These are phyloP conservation scores for Diplodia seriata DNA, from an alignment of 2,329 filamentous ascomycete species.

Conservation along the genomic window DNA sequence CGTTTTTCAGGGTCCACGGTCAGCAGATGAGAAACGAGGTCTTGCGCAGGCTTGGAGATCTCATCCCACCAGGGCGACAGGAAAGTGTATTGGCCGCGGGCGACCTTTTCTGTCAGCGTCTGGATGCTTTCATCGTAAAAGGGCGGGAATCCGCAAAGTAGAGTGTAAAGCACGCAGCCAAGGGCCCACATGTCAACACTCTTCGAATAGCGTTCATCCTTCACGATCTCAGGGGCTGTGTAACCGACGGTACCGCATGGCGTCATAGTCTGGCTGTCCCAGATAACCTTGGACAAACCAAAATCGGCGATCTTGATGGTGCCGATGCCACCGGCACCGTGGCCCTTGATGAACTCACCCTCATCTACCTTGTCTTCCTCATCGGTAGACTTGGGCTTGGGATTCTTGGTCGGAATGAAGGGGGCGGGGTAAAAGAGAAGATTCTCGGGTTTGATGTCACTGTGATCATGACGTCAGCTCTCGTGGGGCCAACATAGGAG, in stretches of 20 bases:
- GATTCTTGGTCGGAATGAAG: conserved; percentile 78
- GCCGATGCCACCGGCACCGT: conserved; percentile 89
- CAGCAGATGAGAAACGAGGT: conserved; percentile 89
- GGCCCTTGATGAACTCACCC: conserved; percentile 84
- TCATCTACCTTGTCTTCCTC: conserved; percentile 98
- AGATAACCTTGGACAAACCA: conserved; percentile 95
- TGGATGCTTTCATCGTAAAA: conserved; percentile 99
- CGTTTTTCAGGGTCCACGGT: conserved; percentile 95
- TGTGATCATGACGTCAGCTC: conserved; percentile 56
- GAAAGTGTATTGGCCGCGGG: conserved; percentile 95
- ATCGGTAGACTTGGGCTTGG: conserved; percentile 81
- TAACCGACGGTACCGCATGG: conserved; percentile 99
- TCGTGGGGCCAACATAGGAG: conserved; percentile 7
- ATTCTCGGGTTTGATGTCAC: conserved; percentile 98
- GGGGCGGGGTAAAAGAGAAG: conserved; percentile 89
- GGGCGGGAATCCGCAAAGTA: conserved; percentile 95
- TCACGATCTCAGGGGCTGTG: conserved; percentile 97
- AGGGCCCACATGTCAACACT: conserved; percentile 99
- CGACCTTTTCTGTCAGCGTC: conserved; percentile 95
- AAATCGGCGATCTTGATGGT: conserved; percentile 98
- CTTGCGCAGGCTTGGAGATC: conserved; percentile 92
- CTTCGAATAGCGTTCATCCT: conserved; percentile 98
- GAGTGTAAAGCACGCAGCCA: conserved; percentile 93
- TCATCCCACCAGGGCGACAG: conserved; percentile 99
- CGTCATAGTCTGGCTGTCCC: conserved; percentile 98